Evolutionary conservation across 108 stramenopile species (phyloP), one percentile per base, ranked within the genome.

Genomic region (Skeletonema costatum): DNA sequence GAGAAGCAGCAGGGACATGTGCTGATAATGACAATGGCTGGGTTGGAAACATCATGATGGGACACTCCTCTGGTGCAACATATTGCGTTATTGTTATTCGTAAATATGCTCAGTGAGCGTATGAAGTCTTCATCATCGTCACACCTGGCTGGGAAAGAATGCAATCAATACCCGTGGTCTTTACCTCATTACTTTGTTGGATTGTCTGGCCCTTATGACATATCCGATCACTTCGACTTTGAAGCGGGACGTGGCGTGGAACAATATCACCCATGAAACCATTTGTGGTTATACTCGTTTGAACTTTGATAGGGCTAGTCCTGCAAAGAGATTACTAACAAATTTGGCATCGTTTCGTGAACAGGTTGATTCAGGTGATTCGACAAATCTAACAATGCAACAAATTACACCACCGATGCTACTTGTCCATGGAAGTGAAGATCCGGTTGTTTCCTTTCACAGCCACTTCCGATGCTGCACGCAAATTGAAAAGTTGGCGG

Each of bases 161-260:
- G 69, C 36, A 31, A 38, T 32, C n/a, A 25, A 38, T 46, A 60
- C 3, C 41, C n/a, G 9, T 31, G 21, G 36, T 63, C 35, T 59
- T 62, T 39, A 21, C 30, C 80, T 41, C 77, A 87, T 73, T 61
- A 66, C 6, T 90, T 86, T 76, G 76, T 93, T 32, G 93, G 91
- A 2, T 66, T 94, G 13, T 92, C 89, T 12, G 91, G 93, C 4
- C 83, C 84, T 17, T 95, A 92, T 77, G 86, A 91, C 73, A 90
- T 95, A 42, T 79, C 76, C 32, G 81, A 95, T 76, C 94, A 95
- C 75, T 95, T 90, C 80, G 90, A 95, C 68, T 95, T 83, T 65
- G 94, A 95, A 77, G 90, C 92, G 2, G 89, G 79, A n/a, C 72
- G 94, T 53, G 92, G 92, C 16, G 92, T 95, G 48, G 92, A 95